phyloP scores from a whole-genome alignment of 192 early-diverging fungal species.

The Rhizophagus clarus region DNA sequence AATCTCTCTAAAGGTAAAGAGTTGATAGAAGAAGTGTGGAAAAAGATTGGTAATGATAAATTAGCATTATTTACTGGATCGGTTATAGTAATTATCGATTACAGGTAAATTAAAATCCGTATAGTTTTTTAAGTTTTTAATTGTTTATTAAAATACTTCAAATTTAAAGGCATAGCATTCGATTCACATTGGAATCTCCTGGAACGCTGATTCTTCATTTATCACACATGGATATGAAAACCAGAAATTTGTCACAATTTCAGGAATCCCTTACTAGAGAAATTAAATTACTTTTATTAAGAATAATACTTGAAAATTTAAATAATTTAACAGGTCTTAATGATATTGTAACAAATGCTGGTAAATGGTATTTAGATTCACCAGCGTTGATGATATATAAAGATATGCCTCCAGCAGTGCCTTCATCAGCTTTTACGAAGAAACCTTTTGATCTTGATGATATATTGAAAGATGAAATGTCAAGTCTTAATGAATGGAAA shows the following conservation, averaged over 20 bases:
- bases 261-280: conserved; percentile 2
- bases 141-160: not conserved
- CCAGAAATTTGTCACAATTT: conserved; percentile 17
- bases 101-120: not conserved
- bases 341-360: not conserved
- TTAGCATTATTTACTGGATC: conserved; percentile 12
- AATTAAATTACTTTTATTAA: conserved; percentile 23
- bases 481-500: not conserved
- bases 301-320: conserved; percentile 19
- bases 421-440: not conserved
- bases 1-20: conserved; percentile 14
- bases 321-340: conserved; percentile 3
- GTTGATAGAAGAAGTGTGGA: conserved; percentile 24
- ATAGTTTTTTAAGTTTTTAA: not conserved
- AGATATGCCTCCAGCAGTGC: conserved; percentile 10
- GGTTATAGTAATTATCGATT: conserved; percentile 20
- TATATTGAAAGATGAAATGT: not conserved
- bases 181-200: conserved; percentile 31
- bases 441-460: not conserved
- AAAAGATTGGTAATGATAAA: conserved; percentile 22
- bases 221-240: conserved; percentile 14
- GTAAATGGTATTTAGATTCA: conserved; percentile 25
- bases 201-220: conserved; percentile 21
- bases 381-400: conserved; percentile 15
- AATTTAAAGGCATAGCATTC: conserved; percentile 29